phyloP scores from a whole-genome alignment of 1,284 basidiomycete species.

The Leccinum solheimii region DNA sequence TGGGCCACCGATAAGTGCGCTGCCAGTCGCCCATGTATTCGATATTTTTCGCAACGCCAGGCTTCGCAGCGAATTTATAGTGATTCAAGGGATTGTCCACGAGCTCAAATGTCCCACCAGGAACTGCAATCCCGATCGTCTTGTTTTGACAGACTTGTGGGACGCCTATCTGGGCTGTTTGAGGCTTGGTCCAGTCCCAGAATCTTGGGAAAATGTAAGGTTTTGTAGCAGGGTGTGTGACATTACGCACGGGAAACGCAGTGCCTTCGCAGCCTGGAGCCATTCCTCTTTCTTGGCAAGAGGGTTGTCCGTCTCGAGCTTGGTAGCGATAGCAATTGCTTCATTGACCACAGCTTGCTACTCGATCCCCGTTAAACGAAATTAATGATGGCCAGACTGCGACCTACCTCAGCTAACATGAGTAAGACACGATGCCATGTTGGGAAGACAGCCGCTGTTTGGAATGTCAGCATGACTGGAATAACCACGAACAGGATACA shows the following conservation, averaged over 20 bases:
- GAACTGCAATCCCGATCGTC: not conserved
- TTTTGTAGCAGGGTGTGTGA: not conserved
- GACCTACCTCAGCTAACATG: too few species aligned
- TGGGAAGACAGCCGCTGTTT: constrained; percentile 15
- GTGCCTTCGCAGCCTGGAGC: constrained; percentile 11
- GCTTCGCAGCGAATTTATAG: constrained; percentile 10
- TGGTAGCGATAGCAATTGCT: constrained; percentile 14
- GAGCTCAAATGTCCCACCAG: not conserved
- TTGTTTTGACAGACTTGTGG: constrained; percentile 9
- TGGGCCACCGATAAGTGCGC: constrained; percentile 21
- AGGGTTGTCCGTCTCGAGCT: constrained; percentile 3
- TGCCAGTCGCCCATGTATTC: constrained; percentile 18
- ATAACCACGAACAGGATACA: not conserved
- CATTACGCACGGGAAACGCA: constrained; percentile 20
- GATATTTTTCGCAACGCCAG: not conserved
- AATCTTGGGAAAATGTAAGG: constrained; percentile 5
- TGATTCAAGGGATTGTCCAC: constrained; percentile 22
- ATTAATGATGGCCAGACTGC: too few species aligned
- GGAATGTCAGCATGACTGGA: not conserved
- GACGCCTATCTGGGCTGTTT: constrained; percentile 9
- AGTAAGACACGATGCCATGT: too few species aligned
- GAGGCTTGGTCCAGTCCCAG: constrained; percentile 21
- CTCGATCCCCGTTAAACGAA: not conserved
- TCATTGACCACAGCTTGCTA: constrained; percentile 21
- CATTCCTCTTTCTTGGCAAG: constrained; percentile 9